Percentiles rank a stretch among this genome's conserved stretches.
These are phyloP conservation scores for Cyclotella distinguenda DNA, from an alignment of 108 stramenopile genomes.

Conservation along the genomic window DNA sequence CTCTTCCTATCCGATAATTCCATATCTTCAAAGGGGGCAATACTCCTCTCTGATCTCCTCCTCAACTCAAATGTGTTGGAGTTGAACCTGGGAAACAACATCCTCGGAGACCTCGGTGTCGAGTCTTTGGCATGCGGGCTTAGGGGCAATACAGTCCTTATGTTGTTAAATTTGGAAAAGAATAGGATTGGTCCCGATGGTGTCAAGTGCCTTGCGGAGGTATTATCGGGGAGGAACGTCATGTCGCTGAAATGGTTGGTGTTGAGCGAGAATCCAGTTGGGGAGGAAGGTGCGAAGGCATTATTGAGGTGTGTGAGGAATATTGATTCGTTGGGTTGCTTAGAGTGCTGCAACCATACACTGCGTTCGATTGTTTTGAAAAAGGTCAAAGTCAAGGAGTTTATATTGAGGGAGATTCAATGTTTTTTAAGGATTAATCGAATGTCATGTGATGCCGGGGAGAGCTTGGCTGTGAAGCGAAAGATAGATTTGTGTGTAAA, in stretches of 20 bases:
- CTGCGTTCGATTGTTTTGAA: slow-evolving; percentile 13
- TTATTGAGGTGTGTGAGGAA: slow-evolving; percentile 25
- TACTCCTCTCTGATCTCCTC: slow-evolving; percentile 17
- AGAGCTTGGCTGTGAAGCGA: not conserved
- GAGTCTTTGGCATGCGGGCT: slow-evolving; percentile 29
- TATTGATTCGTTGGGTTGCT: slow-evolving; percentile 2
- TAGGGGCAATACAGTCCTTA: slow-evolving; percentile 22
- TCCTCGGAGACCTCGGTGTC: slow-evolving; percentile 50
- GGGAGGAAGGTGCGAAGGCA: slow-evolving; percentile 33
- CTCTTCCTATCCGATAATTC: slow-evolving; percentile 17
- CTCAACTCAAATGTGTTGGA: slow-evolving; percentile 46
- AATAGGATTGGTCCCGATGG: slow-evolving; percentile 50
- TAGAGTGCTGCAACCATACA: slow-evolving; percentile 14
- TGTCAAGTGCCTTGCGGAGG: slow-evolving; percentile 29
- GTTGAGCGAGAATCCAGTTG: slow-evolving; percentile 50
- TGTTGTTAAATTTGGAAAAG: slow-evolving; percentile 48
- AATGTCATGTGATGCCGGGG: not conserved
- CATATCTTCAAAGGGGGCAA: slow-evolving; percentile 36
- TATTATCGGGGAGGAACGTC: slow-evolving; percentile 30
- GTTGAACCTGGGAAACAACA: slow-evolving; percentile 47
- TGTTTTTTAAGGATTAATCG: slow-evolving; percentile 19
- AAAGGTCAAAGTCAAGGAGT: slow-evolving; percentile 8
- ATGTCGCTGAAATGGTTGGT: slow-evolving; percentile 31
- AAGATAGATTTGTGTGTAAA: not conserved
- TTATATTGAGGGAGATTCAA: slow-evolving; percentile 13